phyloP scores from a whole-genome alignment of 805 yeast genomes.

The Pichia deserticola region DNA sequence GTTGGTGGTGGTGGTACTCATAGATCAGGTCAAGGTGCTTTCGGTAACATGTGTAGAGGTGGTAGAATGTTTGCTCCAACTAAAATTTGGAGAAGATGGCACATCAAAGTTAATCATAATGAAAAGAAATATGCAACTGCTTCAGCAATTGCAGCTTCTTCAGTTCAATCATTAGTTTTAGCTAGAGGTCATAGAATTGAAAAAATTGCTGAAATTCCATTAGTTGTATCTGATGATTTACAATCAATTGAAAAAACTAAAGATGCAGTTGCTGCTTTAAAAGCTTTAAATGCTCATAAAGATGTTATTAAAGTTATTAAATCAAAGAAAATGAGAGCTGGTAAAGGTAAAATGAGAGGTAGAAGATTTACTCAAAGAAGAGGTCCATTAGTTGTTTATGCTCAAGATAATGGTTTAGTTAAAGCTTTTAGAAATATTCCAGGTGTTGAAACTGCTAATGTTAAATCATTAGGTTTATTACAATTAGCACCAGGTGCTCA shows the following conservation, averaged over 20 bases:
- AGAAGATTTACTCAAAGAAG: conserved; percentile 99
- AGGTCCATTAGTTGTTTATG: conserved; percentile 98
- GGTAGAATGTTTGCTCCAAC: conserved; percentile 99
- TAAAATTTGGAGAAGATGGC: conserved; percentile 99
- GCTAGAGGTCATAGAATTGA: conserved; percentile 99
- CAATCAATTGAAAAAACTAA: conserved; percentile 94
- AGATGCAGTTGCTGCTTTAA: conserved; percentile 96
- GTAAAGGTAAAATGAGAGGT: conserved; percentile 99
- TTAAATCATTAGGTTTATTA: conserved; percentile 85
- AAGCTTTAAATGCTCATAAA: conserved; percentile 98
- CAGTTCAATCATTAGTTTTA: conserved; percentile 94
- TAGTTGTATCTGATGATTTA: conserved; percentile 88
- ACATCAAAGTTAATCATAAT: conserved; percentile 99
- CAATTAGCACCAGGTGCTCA: conserved; percentile 99
- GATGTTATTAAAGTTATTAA: conserved; percentile 96
- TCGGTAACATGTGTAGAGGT: conserved; percentile 99
- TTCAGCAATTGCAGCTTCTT: conserved; percentile 98
- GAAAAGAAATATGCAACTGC: conserved; percentile 99
- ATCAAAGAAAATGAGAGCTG: conserved; percentile 98
- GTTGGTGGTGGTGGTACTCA: conserved; percentile 99
- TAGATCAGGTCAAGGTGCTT: conserved; percentile 99
- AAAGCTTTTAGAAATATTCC: conserved; percentile 99
- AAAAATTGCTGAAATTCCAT: conserved; percentile 96
- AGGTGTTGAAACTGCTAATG: conserved; percentile 97
- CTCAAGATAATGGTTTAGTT: conserved; percentile 94